Evolutionary conservation across 495 filamentous ascomycete genomes (phyloP), one percentile per base, ranked within the genome.

Genomic region (Astrothelium subdiscretum): DNA sequence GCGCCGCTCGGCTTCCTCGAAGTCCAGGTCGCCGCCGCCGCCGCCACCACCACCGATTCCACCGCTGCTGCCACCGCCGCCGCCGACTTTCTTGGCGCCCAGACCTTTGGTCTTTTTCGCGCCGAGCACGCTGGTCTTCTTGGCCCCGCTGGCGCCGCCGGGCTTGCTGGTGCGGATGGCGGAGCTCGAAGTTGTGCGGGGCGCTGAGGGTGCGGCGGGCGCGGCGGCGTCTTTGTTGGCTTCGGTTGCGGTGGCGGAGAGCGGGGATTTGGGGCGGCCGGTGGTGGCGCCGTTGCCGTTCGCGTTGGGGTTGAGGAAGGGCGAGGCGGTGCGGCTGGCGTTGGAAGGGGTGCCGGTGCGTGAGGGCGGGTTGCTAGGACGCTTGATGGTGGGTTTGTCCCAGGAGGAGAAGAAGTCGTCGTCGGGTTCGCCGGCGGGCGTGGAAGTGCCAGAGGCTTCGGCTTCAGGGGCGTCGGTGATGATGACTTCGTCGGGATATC

Each of bases 401-500:
- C 92, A 98, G 0, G 91, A 95, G 10, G 92, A 95, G 79, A 97
- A 98, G 81, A 97, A 98, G 73, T 97, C 92, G 65, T 95, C 91
- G 10, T 88, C 90, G 27, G 79, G 75, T 63, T 97, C 92, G 59
- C 81, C 85, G 51, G 86, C 80, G 42, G 89, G 88, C 22, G 90
- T 91, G 68, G 77, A 80, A 1, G 85, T 79, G 66, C 82, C 84
- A 64, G 88, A 86, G 38, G 78, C 74, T 26, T 79, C 71, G 27
- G 77, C 79, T 32, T 80, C 78, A 57, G 82, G 84, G 63, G 79
- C 82, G 72, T 96, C 92, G 32, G 83, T 90, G 68, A 97, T 85
- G 48, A 89, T 82, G 26, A 96, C 91, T 76, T 96, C 90, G 26
- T 83, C 81, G 26, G 92, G 92, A 73, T 87, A 90, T 72, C 91